Evolutionary conservation across 208 protist genomes (phyloP), one percentile per base, ranked within the genome.

Genomic region (Endotrypanum monterogeii): DNA sequence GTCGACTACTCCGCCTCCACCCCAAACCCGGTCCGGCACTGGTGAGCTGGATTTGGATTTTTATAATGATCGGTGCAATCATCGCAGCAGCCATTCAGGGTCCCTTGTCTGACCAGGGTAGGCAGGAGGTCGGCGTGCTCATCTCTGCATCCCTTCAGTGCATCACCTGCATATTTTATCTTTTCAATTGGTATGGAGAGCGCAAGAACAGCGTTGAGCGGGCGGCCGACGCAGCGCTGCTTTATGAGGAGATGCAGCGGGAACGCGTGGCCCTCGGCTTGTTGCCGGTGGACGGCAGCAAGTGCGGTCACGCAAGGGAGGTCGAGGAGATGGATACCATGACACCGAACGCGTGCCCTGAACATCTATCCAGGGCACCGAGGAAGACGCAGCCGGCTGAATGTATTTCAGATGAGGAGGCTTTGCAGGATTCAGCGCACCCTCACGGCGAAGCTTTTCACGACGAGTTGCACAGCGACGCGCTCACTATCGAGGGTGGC

Each of bases 31-130:
- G 88, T 12, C 79, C 86, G 4, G 51, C 84, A 52, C 82, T 95
- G 28, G 87, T 95, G 50, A 90, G 82, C 46, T 93, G 85, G 82
- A 82, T 95, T 20, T 95, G 88, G 90, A 69, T 83, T 74, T 87
- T 58, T 46, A 77, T 87, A 23, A 79, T 93, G 74, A 1, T 91
- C 18, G 90, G 88, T 51, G 39, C 77, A n/a, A 56, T 90, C 72
- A 73, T 90, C 30, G 79, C 83, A 7, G 73, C 82, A 30, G 52
- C 62, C 41, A 62, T 92, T 25, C 39, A 81, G 6, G 90, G 90
- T 12, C 87, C 88, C 4, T 71, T 93, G 35, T 68, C 87, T 30
- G 90, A 94, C 60, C 44, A 48, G 0, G 71, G 77, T 14, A 51
- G 80, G 30, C 69, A 69, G 76, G 74, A 84, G 39, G 68, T 91